phyloP scores from a whole-genome alignment of 495 filamentous ascomycete genomes.

The Penicillium cosmopolitanum region DNA sequence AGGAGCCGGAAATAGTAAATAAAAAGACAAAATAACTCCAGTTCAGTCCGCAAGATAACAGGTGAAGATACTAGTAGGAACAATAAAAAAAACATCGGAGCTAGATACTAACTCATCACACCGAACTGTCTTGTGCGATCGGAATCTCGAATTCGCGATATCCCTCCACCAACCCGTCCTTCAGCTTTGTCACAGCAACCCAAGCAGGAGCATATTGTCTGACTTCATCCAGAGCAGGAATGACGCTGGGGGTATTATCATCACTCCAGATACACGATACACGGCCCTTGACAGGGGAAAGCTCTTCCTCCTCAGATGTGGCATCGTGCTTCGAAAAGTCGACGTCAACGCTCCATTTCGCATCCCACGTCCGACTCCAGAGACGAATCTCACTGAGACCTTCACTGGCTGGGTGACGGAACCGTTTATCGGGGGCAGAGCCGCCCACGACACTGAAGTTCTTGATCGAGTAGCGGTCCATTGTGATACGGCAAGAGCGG shows the following conservation, averaged over 20 bases:
- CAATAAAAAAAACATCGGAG: neutral
- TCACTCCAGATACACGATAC: conserved; percentile 90
- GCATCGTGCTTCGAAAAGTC: conserved; percentile 56
- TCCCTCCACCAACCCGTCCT: conserved; percentile 83
- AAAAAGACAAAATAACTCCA: too few relatives aligned
- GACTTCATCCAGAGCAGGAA: conserved; percentile 87
- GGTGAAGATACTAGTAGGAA: neutral
- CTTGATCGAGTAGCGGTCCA: conserved; percentile 55
- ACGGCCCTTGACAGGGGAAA: conserved; percentile 61
- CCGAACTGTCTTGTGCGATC: neutral
- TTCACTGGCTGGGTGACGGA: conserved; percentile 55
- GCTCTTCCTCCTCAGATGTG: conserved; percentile 24
- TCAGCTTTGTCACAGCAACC: conserved; percentile 73
- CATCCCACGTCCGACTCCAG: conserved; percentile 76
- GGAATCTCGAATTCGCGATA: conserved; percentile 57
- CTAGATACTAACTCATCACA: neutral
- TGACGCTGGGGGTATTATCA: conserved; percentile 67
- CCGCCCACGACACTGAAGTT: conserved; percentile 63
- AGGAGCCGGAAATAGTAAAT: too few relatives aligned
- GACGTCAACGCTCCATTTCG: conserved; percentile 75
- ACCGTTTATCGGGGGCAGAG: conserved; percentile 53
- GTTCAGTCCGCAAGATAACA: neutral
- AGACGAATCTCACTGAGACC: conserved; percentile 63
- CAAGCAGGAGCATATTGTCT: conserved; percentile 74
- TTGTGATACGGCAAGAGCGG: conserved; percentile 59